Percentiles rank a stretch among this genome's conserved stretches.
Evolutionary conservation across 768 basidiomycete species (phyloP).

Genomic region (Mycena polygramma): DNA sequence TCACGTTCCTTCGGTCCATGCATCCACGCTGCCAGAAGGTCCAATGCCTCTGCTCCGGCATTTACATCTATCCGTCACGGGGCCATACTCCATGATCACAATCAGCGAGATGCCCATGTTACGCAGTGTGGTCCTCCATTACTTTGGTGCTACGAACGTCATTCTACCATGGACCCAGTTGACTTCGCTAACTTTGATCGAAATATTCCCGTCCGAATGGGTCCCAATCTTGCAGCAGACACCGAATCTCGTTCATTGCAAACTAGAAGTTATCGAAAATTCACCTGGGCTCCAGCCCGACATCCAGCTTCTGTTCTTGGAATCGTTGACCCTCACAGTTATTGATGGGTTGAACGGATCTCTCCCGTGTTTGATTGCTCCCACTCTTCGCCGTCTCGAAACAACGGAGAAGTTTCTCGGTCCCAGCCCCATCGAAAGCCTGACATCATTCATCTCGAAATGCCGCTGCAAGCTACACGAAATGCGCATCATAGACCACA

Average conservation of each 20-base stretch:
- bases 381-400: neutral
- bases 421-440: neutral
- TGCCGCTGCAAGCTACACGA: constrained; percentile 3
- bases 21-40: neutral
- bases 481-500: neutral
- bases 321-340: too few species aligned
- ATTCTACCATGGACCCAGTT: neutral
- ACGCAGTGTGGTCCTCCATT: neutral
- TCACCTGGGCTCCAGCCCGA: neutral
- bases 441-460: neutral
- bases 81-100: neutral
- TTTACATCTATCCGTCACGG: neutral
- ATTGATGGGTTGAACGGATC: too few species aligned
- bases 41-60: constrained; percentile 4
- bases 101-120: neutral
- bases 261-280: neutral
- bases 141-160: too few species aligned
- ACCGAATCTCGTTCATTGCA: neutral
- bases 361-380: neutral
- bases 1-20: neutral
- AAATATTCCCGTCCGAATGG: neutral
- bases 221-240: neutral
- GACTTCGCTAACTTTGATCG: neutral
- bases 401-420: neutral
- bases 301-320: neutral